These are phyloP conservation scores for Globisporangium yorkense DNA, from an alignment of 352 stramenopile genomes.

Conservation along the genomic window DNA sequence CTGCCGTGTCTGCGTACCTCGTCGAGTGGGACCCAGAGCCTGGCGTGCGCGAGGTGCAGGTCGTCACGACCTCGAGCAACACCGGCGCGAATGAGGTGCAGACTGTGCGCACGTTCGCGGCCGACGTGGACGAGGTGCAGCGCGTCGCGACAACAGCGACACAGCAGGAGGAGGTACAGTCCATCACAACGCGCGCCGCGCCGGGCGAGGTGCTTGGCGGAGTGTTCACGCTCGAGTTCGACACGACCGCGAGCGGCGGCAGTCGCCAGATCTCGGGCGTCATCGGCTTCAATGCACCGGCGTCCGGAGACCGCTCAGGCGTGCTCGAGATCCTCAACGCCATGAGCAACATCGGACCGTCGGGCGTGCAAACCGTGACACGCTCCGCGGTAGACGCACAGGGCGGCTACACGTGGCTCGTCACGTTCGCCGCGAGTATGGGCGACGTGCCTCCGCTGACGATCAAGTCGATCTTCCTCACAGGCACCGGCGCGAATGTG, in stretches of 20 bases:
- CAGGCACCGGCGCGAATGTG: conserved; percentile 62
- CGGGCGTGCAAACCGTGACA: conserved; percentile 50
- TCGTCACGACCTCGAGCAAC: conserved; percentile 71
- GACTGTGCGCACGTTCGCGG: conserved; percentile 82
- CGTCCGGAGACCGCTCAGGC: conserved; percentile 36
- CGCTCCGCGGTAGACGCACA: conserved; percentile 66
- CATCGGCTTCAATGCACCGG: conserved; percentile 79
- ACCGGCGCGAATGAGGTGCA: conserved; percentile 93
- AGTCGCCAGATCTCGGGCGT: conserved; percentile 90
- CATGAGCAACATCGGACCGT: conserved; percentile 69
- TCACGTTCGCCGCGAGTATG: conserved; percentile 78
- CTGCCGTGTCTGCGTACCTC: conserved; percentile 66
- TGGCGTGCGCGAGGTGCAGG: conserved; percentile 86
- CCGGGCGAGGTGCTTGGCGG: conserved; percentile 78
- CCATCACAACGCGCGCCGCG: conserved; percentile 83
- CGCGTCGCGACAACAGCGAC: conserved; percentile 74
- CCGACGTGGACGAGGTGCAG: conserved; percentile 88
- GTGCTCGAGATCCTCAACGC: conserved; percentile 72
- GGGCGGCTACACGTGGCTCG: conserved; percentile 90
- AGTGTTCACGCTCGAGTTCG: conserved; percentile 89
- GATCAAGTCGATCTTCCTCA: conserved; percentile 63
- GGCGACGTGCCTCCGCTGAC: conserved; percentile 54
- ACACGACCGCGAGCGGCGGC: conserved; percentile 82
- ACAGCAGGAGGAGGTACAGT: conserved; percentile 55
- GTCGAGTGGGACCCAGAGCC: conserved; percentile 92